Evolutionary conservation across 108 stramenopile species (phyloP).

Genomic region (Nitzschia palea): DNA sequence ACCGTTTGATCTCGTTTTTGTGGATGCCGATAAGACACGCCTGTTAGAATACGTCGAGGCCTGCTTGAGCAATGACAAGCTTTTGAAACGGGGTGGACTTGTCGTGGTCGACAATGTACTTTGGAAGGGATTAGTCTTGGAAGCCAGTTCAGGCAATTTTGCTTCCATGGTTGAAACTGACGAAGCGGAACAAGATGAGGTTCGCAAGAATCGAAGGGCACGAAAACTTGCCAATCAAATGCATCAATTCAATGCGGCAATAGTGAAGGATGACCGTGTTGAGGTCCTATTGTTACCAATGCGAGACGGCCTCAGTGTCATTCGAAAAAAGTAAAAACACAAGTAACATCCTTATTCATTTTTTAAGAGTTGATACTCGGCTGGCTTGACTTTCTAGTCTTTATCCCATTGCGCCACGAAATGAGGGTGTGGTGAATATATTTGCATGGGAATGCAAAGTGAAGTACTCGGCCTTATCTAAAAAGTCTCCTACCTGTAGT

Average conservation of each 20-base stretch:
- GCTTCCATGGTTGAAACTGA: constrained; percentile 21
- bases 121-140: constrained; percentile 89
- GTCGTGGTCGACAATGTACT: constrained; percentile 92
- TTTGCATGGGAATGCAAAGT: no score
- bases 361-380: no score
- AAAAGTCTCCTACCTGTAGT: no score
- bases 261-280: constrained; percentile 65
- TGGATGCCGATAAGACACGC: constrained; percentile 91
- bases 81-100: constrained; percentile 77
- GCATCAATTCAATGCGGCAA: constrained; percentile 87
- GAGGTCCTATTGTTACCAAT: constrained; percentile 84
- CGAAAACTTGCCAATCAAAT: constrained; percentile 82
- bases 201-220: constrained; percentile 67
- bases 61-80: constrained; percentile 48
- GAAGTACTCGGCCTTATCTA: no score
- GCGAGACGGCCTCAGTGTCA: constrained; percentile 88
- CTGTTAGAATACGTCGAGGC: constrained; percentile 82
- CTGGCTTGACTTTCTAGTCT: no score
- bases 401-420: no score
- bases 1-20: constrained; percentile 87
- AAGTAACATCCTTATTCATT: not conserved
- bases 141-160: constrained; percentile 42
- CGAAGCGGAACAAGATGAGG: constrained; percentile 34
- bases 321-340: constrained; percentile 62
- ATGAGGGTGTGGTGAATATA: no score